A percentile compares a stretch with the other conserved stretches of the same genome.
Evolutionary conservation across 352 stramenopile species (phyloP).

Genomic region (Phytophthora rubi): DNA sequence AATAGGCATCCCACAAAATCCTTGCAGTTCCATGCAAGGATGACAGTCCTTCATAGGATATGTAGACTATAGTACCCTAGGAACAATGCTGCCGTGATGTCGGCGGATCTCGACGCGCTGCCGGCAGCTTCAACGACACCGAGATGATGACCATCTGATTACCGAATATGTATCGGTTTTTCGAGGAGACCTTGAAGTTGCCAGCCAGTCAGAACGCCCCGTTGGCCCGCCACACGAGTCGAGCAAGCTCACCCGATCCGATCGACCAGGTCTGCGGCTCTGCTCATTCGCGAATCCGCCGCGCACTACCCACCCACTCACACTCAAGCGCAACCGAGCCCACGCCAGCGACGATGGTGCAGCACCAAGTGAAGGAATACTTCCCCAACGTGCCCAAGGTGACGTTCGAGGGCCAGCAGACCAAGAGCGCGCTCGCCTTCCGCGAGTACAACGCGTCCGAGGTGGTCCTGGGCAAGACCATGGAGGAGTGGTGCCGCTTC

Average conservation of each 20-base stretch:
- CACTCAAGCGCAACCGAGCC: background rate
- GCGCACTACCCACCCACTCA: constrained; percentile 5
- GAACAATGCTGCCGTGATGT: no score
- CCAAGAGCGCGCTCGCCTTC: constrained; percentile 65
- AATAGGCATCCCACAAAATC: no score
- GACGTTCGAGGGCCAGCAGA: constrained; percentile 56
- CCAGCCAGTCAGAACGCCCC: constrained; percentile 5
- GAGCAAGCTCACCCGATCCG: no score
- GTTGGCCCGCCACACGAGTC: no score
- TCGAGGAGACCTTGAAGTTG: constrained; percentile 23
- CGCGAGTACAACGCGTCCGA: constrained; percentile 83
- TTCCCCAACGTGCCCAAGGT: constrained; percentile 71
- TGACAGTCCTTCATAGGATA: no score
- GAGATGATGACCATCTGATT: constrained; percentile 24
- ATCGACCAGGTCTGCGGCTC: background rate
- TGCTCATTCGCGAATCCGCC: constrained; percentile 22
- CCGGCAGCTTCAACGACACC: constrained; percentile 10
- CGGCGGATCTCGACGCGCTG: background rate
- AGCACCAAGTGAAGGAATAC: constrained; percentile 48
- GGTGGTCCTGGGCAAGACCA: constrained; percentile 78
- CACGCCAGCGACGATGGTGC: constrained; percentile 25
- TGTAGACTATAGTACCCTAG: no score
- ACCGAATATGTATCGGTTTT: background rate
- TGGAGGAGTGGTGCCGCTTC: constrained; percentile 74
- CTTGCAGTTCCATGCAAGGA: no score